phyloP scores from a whole-genome alignment of 225 moss, liverwort and hornwort species.

The Asterella californica region DNA sequence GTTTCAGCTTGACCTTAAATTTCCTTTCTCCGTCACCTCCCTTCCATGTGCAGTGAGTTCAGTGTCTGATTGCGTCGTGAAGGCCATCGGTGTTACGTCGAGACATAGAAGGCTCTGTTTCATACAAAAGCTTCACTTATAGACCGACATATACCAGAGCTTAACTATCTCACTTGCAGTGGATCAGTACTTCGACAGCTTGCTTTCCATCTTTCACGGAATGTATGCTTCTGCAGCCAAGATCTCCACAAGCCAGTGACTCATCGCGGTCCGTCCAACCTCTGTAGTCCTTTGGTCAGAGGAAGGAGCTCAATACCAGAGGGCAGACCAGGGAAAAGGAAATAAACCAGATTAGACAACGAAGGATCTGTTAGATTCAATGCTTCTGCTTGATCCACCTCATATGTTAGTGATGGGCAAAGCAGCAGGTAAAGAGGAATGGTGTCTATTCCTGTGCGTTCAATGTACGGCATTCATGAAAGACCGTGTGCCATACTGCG shows the following conservation, averaged over 20 bases:
- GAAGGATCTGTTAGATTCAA: not conserved
- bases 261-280: not conserved
- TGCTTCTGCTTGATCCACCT: not conserved
- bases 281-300: not conserved
- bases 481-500: not conserved
- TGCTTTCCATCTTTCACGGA: not conserved
- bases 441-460: not conserved
- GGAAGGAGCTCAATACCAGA: not conserved
- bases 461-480: not conserved
- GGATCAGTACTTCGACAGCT: not conserved
- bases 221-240: not conserved
- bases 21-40: not conserved
- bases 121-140: too few species aligned
- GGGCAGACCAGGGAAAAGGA: not conserved
- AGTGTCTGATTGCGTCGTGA: not conserved
- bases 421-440: not conserved
- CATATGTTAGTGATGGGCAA: not conserved
- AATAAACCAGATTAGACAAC: not conserved
- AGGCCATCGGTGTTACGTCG: not conserved
- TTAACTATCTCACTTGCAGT: not conserved
- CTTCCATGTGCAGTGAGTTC: not conserved
- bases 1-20: not conserved
- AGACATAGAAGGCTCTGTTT: not conserved
- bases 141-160: too few species aligned
- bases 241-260: not conserved